phyloP scores from a whole-genome alignment of 2,329 filamentous ascomycete species.

The Aspergillus caelatus region DNA sequence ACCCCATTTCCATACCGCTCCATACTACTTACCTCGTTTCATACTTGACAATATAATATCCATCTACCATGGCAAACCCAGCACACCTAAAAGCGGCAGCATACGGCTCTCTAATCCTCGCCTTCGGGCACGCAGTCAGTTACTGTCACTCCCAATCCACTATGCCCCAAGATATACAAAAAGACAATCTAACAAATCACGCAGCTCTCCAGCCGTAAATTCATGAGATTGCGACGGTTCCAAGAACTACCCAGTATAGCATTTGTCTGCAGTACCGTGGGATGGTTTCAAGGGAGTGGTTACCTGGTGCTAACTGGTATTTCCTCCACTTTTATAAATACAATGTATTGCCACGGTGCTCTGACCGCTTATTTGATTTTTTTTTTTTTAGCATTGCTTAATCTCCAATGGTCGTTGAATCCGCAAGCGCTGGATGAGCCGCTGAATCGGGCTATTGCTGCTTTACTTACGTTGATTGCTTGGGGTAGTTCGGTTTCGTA shows the following conservation, averaged over 20 bases:
- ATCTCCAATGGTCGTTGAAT: slow-evolving; percentile 4
- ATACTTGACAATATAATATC: background rate
- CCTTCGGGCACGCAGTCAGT: background rate
- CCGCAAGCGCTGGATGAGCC: background rate
- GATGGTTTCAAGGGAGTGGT: slow-evolving; percentile 6
- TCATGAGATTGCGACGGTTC: background rate
- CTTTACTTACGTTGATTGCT: background rate
- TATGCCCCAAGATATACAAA: background rate
- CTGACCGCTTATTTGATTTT: background rate
- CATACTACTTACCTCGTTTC: background rate
- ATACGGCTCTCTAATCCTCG: background rate
- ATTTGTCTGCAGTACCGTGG: background rate
- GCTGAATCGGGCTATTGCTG: slow-evolving; percentile 3
- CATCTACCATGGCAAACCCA: background rate
- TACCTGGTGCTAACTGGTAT: slow-evolving; percentile 1
- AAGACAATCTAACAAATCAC: background rate
- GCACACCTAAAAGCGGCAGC: background rate
- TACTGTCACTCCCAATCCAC: background rate
- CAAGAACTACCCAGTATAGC: background rate
- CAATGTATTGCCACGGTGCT: background rate
- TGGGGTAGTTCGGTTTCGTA: background rate
- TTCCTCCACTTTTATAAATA: background rate
- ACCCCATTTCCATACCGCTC: background rate
- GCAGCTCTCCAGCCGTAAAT: background rate
- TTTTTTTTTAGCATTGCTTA: background rate